Evolutionary conservation across 2,329 filamentous ascomycete genomes (phyloP).

Genomic region (Monosporascus sp.): DNA sequence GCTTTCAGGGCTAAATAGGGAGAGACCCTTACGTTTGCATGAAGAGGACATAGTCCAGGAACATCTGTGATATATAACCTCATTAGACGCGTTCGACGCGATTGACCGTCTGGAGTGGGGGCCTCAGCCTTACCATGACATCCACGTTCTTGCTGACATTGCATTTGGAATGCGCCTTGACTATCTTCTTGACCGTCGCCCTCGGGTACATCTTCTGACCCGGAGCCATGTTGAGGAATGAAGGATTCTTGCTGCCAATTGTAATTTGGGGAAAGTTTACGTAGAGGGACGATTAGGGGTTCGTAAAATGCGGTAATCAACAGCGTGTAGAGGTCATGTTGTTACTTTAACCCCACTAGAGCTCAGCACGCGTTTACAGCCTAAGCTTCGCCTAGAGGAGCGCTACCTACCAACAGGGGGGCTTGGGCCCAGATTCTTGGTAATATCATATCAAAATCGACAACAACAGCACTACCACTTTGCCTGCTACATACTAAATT

Average conservation of each 20-base stretch:
- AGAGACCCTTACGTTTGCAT: conserved; percentile 52
- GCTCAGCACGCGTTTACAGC: no score
- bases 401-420: no score
- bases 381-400: no score
- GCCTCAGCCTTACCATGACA: conserved; percentile 57
- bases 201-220: conserved; percentile 77
- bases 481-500: no score
- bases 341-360: no score
- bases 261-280: background rate
- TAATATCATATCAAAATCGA: no score
- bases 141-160: conserved; percentile 81
- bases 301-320: background rate
- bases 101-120: conserved; percentile 12
- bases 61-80: conserved; percentile 52
- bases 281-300: background rate
- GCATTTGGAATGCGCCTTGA: conserved; percentile 81
- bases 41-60: conserved; percentile 78
- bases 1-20: background rate
- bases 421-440: no score
- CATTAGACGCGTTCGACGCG: conserved; percentile 23
- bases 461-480: no score
- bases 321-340: no score
- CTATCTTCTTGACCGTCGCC: conserved; percentile 78
- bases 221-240: conserved; percentile 44
- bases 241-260: background rate